Conservation (phyloP, 768 basidiomycete genomes). For the Termitomyces bulborhizus region DNA sequence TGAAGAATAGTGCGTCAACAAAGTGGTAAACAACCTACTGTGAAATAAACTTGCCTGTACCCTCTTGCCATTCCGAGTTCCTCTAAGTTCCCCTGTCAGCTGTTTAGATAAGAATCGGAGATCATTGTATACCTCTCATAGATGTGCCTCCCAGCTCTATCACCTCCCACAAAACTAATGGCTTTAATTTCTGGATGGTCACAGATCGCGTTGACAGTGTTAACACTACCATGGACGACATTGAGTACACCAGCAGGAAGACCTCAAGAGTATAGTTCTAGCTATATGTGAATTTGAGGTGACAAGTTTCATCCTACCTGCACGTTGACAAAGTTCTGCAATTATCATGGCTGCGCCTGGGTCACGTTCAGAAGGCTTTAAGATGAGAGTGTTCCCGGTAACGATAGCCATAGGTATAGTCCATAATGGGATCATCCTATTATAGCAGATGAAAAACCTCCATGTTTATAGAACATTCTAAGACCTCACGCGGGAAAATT, state of each 20-base stretch:
- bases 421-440: constrained; percentile 95
- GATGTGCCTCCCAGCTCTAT: constrained; percentile 90
- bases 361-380: constrained; percentile 96
- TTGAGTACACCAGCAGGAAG: constrained; percentile 87
- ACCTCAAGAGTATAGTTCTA: constrained; percentile 29
- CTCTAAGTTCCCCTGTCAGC: constrained; percentile 36
- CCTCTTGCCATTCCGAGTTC: constrained; percentile 81
- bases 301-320: constrained; percentile 38
- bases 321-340: constrained; percentile 86
- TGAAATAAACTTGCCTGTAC: constrained; percentile 51
- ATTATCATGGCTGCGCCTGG: constrained; percentile 98
- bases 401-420: constrained; percentile 85
- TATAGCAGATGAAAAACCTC: constrained; percentile 2
- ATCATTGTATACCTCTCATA: constrained; percentile 61
- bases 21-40: neutral
- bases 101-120: neutral
- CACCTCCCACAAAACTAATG: constrained; percentile 94
- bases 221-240: constrained; percentile 84
- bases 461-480: neutral
- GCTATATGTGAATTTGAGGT: neutral
- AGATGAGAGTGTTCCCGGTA: constrained; percentile 89
- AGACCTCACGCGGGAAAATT: constrained; percentile 77
- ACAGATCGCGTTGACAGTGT: constrained; percentile 91
- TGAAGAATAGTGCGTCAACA: neutral
- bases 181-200: constrained; percentile 89